Evolutionary conservation across 2,329 filamentous ascomycete genomes (phyloP), one percentile per base, ranked within the genome.

Genomic region (Aurifilum marmelostoma): DNA sequence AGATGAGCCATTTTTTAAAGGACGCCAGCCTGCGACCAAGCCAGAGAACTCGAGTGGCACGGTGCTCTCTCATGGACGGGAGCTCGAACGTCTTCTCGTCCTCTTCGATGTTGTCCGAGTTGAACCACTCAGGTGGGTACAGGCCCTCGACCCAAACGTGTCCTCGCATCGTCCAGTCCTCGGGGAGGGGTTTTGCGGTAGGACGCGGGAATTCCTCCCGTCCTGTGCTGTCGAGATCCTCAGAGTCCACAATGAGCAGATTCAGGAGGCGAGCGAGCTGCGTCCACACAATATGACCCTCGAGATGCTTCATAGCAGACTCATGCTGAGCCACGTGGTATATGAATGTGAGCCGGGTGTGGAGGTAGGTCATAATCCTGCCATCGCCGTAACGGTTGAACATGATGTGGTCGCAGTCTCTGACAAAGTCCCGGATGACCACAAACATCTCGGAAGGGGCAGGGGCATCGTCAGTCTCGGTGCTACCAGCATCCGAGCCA

Each of bases 141-240:
- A 90, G 90, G 14, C 82, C 80, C 2, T 88, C 82, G 0, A 84
- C 81, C 81, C 88, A 92, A 1, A 88, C 76, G 1, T 92, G 79
- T 0, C 91, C 91, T 1, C 89, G 83, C 67, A 92, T 83, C 0
- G 86, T 83, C 72, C 88, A 92, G 70, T 94, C 91, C 63, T 93
- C 91, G 0, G 90, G 89, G 0, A 93, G 76, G 0, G 91, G 90
- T 0, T 84, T 80, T 52, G 80, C 80, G 1, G 81, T 81, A 2
- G 80, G 79, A 1, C 78, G 75, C 0, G 87, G 86, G 68, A 91
- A 89, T 0, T 78, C 74, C 1, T 75, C 76, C 39, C 75, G 79
- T 41, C 80, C 78, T 70, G 88, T 78, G 34, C 81, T 75, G 4
- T 75, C 72, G 59, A 78, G 75, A 1, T 72, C 58, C 3, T 77